Conservation (phyloP, 176 grass and related monocot genomes). For the Oryza nivara region DNA sequence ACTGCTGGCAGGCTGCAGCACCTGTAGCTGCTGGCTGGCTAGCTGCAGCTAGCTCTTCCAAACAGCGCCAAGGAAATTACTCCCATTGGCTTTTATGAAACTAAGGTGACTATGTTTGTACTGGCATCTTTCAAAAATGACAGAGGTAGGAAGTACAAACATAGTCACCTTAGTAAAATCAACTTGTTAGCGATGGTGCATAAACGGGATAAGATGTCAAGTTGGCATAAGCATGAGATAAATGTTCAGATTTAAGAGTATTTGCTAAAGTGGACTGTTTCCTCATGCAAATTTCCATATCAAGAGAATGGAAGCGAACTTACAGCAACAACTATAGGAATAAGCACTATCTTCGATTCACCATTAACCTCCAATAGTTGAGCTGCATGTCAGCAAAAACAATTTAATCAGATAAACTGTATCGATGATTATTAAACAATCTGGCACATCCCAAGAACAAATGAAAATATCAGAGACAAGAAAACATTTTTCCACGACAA, state of each 20-base stretch:
- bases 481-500: background rate
- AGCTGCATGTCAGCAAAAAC: slow-evolving; percentile 56
- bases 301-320: slow-evolving; percentile 46
- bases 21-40: no score
- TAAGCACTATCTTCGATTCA: slow-evolving; percentile 74
- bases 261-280: background rate
- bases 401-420: slow-evolving; percentile 3
- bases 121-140: background rate
- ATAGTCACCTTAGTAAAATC: slow-evolving; percentile 5
- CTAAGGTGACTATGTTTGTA: background rate
- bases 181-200: background rate
- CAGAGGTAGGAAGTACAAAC: background rate
- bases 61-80: background rate
- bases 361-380: slow-evolving; percentile 73
- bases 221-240: background rate
- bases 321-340: slow-evolving; percentile 79
- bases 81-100: background rate
- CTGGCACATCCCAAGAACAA: background rate
- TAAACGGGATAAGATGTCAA: background rate
- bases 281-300: background rate
- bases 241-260: background rate
- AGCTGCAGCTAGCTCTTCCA: no score
- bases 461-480: background rate
- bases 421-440: background rate
- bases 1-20: no score